A percentile compares a stretch with the other conserved stretches of the same genome.
These are phyloP conservation scores for Aurinia saxatilis DNA, from an alignment of 345 rosid genomes.

Conservation along the genomic window DNA sequence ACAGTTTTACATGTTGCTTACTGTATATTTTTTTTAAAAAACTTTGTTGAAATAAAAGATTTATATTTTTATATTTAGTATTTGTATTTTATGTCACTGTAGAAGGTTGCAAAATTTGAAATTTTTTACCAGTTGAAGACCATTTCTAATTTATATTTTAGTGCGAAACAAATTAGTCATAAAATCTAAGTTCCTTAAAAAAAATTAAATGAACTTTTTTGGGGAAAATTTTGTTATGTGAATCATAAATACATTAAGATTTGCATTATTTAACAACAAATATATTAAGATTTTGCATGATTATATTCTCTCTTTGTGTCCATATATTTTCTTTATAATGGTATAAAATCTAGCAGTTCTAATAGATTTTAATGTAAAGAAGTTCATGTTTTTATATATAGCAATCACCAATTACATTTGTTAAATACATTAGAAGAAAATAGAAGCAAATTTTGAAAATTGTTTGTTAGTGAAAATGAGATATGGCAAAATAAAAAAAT, in stretches of 20 bases:
- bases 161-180: not conserved
- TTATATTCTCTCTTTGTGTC: not conserved
- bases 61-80: too few species aligned
- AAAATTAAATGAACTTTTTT: not conserved
- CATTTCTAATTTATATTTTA: not conserved
- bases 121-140: not conserved
- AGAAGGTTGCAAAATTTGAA: not conserved
- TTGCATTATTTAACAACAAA: not conserved
- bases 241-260: not conserved
- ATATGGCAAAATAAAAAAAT: not conserved
- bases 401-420: not conserved
- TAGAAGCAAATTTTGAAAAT: too few species aligned
- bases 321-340: not conserved
- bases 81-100: not conserved
- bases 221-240: not conserved
- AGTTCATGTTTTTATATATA: not conserved
- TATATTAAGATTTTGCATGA: not conserved
- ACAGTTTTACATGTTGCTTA: not conserved
- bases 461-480: not conserved
- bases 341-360: not conserved
- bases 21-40: not conserved
- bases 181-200: not conserved
- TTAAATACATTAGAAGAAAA: too few species aligned
- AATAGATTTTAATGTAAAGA: not conserved
- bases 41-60: not conserved